Evolutionary conservation across 2,329 filamentous ascomycete species (phyloP).

Genomic region (Neurospora sp.): DNA sequence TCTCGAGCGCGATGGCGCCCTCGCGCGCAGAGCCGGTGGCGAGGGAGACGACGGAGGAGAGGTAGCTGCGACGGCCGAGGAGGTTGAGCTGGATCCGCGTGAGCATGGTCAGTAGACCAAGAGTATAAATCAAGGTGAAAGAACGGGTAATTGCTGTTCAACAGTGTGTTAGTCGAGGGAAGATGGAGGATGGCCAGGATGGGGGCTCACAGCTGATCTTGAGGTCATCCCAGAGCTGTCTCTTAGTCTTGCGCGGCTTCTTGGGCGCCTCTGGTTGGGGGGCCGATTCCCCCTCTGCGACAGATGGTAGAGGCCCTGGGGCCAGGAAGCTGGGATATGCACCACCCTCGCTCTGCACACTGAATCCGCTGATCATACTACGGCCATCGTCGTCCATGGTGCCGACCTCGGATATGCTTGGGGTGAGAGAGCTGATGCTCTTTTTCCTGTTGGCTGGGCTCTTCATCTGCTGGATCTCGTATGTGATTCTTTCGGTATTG

Average conservation of each 20-base stretch:
- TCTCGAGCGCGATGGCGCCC: conserved; percentile 74
- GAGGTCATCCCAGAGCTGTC: conserved; percentile 93
- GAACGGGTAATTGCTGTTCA: conserved; percentile 74
- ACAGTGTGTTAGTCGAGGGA: conserved; percentile 6
- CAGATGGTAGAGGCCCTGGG: conserved; percentile 37
- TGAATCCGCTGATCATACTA: conserved; percentile 49
- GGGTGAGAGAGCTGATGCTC: conserved; percentile 43
- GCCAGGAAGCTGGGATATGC: conserved; percentile 68
- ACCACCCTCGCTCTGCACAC: conserved; percentile 71
- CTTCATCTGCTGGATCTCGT: conserved; percentile 91
- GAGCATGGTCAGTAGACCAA: conserved; percentile 80
- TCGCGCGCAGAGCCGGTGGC: conserved; percentile 49
- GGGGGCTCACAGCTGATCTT: conserved; percentile 75
- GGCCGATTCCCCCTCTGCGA: conserved; percentile 16
- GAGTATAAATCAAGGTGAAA: conserved; percentile 85
- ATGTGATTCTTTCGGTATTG: conserved; percentile 85
- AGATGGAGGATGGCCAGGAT: background rate
- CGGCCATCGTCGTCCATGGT: conserved; percentile 73
- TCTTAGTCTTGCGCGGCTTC: conserved; percentile 66
- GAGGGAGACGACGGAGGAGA: conserved; percentile 88
- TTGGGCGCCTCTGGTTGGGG: conserved; percentile 30
- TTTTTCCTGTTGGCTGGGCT: conserved; percentile 40
- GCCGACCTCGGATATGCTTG: conserved; percentile 58
- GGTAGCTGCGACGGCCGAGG: conserved; percentile 86
- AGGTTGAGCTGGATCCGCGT: conserved; percentile 96